Base-by-base conservation (phyloP, 2,329 filamentous ascomycete genomes). In the Pseudogymnoascus sp. region DNA sequence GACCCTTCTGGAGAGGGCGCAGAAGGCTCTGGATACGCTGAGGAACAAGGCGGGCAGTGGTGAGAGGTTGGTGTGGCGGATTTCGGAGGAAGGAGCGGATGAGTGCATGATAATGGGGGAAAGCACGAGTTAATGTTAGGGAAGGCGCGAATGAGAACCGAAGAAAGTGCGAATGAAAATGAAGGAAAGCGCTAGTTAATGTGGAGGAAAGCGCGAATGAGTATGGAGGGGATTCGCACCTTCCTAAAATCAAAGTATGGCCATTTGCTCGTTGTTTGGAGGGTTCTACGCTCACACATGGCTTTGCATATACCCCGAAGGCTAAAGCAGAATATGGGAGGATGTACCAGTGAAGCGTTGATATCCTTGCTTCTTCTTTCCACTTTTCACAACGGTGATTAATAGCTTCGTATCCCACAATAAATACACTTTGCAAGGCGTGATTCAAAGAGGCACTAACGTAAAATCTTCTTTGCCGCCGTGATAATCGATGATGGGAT, bases 41-140 rank as follows among this genome's bases (percentile, higher is more conserved):
- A 72, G 78, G 62, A 72, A 74, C 59, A 78, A 77, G 65, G 75
- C 77, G 50, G 75, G 75, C 26, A 80, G 78, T 65, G 78, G 77
- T 22, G 77, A 79, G 71, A 74, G 77, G 41, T 65, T 81, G 63
- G 76, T 80, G 19, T 72, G 68, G 69, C 63, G 63, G 22, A 59
- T 71, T 35, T 19, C 59, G n/a, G 62, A 65, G 22, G 43, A 33
- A 46, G 61, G 28, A 24, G 61, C 41, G 19, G 28, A 56, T 24
- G 46, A 43, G 38, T 60, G 6, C 33, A 19, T 19, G 4, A 33
- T 33, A 56, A 19, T 5, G 10, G 26, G 10, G 26, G 26, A 56
- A 16, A 7, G 50, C 12, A n/a, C 11, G 22, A 7, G 4, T 26
- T n/a, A 24, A 19, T 31, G 4, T 11, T 14, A 31, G 14, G 46